A percentile compares a stretch with the other conserved stretches of the same genome.
Conservation (phyloP, 129 eudicot species). For the Solidago caesia region DNA sequence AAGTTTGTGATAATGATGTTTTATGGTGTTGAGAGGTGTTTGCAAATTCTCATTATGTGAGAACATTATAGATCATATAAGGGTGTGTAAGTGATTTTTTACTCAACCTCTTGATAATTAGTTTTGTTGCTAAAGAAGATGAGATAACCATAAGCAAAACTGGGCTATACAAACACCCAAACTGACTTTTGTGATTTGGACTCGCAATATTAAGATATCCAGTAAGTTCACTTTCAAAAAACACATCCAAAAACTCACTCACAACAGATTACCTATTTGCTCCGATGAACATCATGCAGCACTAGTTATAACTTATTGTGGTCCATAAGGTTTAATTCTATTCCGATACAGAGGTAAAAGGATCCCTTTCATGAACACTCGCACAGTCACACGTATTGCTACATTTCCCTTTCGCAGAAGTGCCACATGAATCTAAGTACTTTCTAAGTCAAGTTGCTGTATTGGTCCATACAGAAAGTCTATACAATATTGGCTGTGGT, state of each 20-base stretch:
- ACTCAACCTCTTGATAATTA: background rate
- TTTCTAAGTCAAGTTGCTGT: conserved; percentile 10
- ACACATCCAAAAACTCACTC: background rate
- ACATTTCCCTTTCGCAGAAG: conserved; percentile 13
- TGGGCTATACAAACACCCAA: background rate
- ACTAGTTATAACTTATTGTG: conserved; percentile 4
- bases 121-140: conserved; percentile 8
- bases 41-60: background rate
- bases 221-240: background rate
- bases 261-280: conserved; percentile 13
- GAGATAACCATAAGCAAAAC: conserved; percentile 16
- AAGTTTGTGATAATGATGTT: background rate
- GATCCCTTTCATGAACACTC: background rate
- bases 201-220: background rate
- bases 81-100: background rate
- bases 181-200: background rate
- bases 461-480: background rate
- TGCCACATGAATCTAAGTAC: conserved; percentile 12
- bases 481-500: conserved; percentile 14
- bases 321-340: conserved; percentile 19
- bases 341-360: background rate
- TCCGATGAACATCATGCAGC: conserved; percentile 20
- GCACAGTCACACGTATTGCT: background rate
- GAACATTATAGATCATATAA: background rate
- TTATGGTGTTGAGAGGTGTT: background rate